Base-by-base conservation (phyloP, 2,329 filamentous ascomycete genomes). In the Fusarium azukiicola region DNA sequence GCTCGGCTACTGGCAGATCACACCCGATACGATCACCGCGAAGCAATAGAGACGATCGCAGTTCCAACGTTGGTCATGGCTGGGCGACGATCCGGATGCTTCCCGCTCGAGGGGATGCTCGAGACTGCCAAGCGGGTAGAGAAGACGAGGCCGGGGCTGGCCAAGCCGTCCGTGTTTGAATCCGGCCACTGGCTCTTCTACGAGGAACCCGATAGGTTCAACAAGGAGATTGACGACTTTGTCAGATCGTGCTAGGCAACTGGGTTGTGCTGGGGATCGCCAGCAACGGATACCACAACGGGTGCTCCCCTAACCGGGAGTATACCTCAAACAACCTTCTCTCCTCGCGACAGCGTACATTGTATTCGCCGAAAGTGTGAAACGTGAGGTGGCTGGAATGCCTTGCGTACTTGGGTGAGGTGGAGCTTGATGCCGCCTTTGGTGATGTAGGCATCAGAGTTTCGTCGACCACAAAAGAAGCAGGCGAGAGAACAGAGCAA, bases 151-250 rank as follows among this genome's bases (percentile, higher is more conserved):
- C 75, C 78, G 17, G 81, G 79, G 13, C 71, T 83, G 32, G 79
- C 78, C 40, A 80, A 56, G 50, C 75, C 74, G 38, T 82, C 78
- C 8, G 68, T 83, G 13, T 83, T 82, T 49, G 78, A 82, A 13
- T 81, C 80, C 27, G 82, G 82, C 16, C 82, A 83, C 64, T 83
- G 82, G 82, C 52, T 83, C 7, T 83, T 83, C 56, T 83, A 83
- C 32, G 82, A 83, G 64, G 82, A 83, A 46, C 75, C 82, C 8
- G 80, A 79, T 61, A 76, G 74, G 61, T 83, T 83, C 69, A 83
- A 83, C 50, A 71, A 61, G 49, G 82, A 83, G 66, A 76, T 83
- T 42, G 42, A 64, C 14, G 78, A 83, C 21, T 83, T 83, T 72
- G 69, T 76, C 19, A 67, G 71, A 42, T 67, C 58, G 23, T 83